phyloP scores from a whole-genome alignment of 75 land plant species.

The Sequoia sempervirens region DNA sequence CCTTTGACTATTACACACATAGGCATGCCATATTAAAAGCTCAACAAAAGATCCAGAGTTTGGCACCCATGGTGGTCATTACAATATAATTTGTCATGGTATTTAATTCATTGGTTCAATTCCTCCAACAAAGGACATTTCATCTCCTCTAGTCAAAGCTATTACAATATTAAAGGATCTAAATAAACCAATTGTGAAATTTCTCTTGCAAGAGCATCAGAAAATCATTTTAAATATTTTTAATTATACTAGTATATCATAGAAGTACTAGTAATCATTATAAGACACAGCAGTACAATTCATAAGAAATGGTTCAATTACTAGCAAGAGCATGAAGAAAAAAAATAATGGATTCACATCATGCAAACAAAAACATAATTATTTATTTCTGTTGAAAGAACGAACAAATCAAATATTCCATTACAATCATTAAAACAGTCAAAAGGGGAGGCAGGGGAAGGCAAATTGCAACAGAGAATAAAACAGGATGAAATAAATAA shows the following conservation, averaged over 20 bases:
- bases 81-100: too few relatives aligned
- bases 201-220: background rate
- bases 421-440: background rate
- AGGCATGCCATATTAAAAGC: too few relatives aligned
- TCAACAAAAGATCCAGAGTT: too few relatives aligned
- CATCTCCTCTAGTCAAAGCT: too few relatives aligned
- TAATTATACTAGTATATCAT: too few relatives aligned
- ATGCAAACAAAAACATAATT: background rate
- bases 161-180: too few relatives aligned
- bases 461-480: background rate
- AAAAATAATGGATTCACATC: background rate
- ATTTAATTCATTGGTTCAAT: too few relatives aligned
- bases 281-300: background rate
- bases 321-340: background rate
- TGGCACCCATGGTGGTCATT: too few relatives aligned
- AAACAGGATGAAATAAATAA: background rate
- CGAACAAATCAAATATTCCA: background rate
- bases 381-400: background rate
- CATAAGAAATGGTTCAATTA: background rate
- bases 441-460: background rate
- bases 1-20: too few relatives aligned
- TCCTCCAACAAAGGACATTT: too few relatives aligned
- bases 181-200: too few relatives aligned
- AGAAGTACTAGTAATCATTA: background rate
- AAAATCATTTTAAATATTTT: background rate